These are phyloP conservation scores for Xylaria sp. DNA, from an alignment of 2,329 filamentous ascomycete species.

Conservation along the genomic window DNA sequence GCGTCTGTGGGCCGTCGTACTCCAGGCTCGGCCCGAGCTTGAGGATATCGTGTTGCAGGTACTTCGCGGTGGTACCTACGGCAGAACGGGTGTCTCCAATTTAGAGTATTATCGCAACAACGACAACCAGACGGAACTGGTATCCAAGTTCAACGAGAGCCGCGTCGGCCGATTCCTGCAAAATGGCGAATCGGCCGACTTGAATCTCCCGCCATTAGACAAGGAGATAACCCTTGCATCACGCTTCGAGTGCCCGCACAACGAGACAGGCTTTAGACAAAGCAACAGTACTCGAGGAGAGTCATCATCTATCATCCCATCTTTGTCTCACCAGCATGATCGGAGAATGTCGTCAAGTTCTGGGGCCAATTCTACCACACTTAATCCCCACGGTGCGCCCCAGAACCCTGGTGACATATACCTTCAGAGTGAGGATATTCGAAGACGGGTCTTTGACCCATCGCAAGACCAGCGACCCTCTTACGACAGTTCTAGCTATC, in stretches of 20 bases:
- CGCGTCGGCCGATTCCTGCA: constrained; percentile 42
- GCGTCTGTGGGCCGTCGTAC: constrained; percentile 42
- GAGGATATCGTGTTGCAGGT: constrained; percentile 42
- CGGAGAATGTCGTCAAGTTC: constrained; percentile 32
- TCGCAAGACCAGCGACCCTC: constrained; percentile 27
- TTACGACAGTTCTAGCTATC: constrained; percentile 28
- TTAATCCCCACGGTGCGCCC: constrained; percentile 42
- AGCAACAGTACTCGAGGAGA: constrained; percentile 23
- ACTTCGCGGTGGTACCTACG: constrained; percentile 39
- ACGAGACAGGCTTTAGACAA: constrained; percentile 26
- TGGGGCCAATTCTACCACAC: constrained; percentile 25
- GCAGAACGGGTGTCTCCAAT: constrained; percentile 39
- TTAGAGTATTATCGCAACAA: constrained; percentile 43
- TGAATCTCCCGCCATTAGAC: constrained; percentile 37
- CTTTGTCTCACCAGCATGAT: constrained; percentile 24
- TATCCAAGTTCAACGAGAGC: constrained; percentile 42
- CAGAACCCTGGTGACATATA: constrained; percentile 44
- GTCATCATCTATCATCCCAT: constrained; percentile 21
- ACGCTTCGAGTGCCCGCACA: constrained; percentile 20
- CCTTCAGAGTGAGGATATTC: constrained; percentile 41
- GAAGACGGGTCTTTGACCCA: constrained; percentile 34
- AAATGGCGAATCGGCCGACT: constrained; percentile 38
- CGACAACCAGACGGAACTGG: constrained; percentile 43
- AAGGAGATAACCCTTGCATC: constrained; percentile 31
- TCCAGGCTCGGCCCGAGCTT: constrained; percentile 41